phyloP scores from a whole-genome alignment of 345 rosid genomes.

The Pseudoturritis turrita region DNA sequence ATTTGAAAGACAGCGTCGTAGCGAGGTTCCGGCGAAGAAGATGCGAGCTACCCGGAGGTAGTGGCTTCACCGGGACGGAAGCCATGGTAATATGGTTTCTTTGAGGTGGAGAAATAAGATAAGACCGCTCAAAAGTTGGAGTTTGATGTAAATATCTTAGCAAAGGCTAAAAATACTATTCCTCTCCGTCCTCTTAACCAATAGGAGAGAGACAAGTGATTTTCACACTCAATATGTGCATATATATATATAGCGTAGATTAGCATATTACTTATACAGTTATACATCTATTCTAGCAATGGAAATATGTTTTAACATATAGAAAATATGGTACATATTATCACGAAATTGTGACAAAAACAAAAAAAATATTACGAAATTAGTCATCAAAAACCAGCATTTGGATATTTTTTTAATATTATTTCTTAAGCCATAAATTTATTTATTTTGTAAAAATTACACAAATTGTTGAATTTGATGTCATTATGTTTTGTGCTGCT shows the following conservation, averaged over 20 bases:
- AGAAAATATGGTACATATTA: background rate
- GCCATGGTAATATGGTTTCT: constrained; percentile 10
- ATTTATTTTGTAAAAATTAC: background rate
- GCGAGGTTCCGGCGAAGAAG: constrained; percentile 14
- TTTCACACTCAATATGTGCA: background rate
- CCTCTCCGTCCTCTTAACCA: constrained; percentile 12
- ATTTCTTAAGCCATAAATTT: background rate
- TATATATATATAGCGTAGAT: background rate
- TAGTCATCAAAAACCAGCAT: background rate
- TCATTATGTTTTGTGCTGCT: background rate
- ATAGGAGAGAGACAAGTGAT: constrained; percentile 6
- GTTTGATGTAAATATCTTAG: constrained; percentile 16
- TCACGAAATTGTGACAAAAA: too few relatives aligned
- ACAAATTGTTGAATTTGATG: background rate
- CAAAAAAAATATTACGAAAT: background rate
- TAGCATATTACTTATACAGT: background rate
- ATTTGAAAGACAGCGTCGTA: background rate
- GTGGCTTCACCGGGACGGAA: constrained; percentile 19
- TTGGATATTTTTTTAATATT: too few relatives aligned
- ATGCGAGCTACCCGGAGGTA: background rate
- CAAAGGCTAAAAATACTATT: constrained; percentile 13
- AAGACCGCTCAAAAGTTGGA: constrained; percentile 11
- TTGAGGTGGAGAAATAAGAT: constrained; percentile 17
- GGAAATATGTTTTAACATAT: background rate
- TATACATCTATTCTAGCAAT: background rate